phyloP scores from a whole-genome alignment of 371 early-diverging fungal genomes.

The Paraphysoderma sedebokerense region DNA sequence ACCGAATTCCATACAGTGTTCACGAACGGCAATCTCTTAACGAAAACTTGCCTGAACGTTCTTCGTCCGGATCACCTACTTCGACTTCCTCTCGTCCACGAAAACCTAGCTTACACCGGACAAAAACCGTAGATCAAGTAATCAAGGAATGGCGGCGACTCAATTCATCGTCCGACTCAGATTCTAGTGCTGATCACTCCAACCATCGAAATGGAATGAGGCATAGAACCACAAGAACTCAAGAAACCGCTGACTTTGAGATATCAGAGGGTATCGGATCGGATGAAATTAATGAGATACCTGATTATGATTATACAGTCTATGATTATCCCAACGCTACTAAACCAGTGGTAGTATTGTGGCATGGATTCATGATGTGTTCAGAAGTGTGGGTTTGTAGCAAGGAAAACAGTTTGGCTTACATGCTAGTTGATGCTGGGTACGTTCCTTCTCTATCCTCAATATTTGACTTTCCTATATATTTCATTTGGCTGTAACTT shows the following conservation, averaged over 20 bases:
- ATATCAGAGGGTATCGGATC: too few species aligned
- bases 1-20: conserved; percentile 45
- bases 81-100: background rate
- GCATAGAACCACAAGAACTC: too few species aligned
- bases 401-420: conserved; percentile 40
- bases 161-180: background rate
- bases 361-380: conserved; percentile 90
- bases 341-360: conserved; percentile 72
- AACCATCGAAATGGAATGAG: too few species aligned
- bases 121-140: too few species aligned
- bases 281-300: too few species aligned
- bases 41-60: background rate
- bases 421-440: conserved; percentile 54
- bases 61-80: background rate
- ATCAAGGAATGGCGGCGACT: too few species aligned
- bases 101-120: too few species aligned
- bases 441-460: background rate
- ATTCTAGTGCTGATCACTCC: too few species aligned
- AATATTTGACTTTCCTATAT: background rate
- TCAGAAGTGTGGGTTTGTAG: conserved; percentile 80
- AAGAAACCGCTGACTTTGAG: too few species aligned
- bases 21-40: background rate
- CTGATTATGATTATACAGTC: background rate
- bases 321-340: conserved; percentile 5
- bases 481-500: background rate